Base-by-base conservation (phyloP, 805 yeast species). In the Zygosaccharomyces rouxii region DNA sequence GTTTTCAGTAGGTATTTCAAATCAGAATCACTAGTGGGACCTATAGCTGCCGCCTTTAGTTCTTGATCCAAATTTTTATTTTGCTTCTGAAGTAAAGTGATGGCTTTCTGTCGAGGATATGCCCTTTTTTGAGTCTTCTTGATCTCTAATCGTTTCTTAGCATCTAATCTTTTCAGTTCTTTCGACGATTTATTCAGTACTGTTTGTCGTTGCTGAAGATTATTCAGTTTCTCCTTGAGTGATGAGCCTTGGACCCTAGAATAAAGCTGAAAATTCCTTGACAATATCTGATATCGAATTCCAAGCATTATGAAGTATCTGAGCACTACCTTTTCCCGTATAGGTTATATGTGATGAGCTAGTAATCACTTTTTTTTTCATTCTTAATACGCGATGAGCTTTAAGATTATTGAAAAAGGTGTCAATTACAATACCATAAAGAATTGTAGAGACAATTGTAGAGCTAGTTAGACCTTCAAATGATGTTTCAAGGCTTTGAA, bases 21-120 rank as follows among this genome's bases (percentile, higher is more conserved):
- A 58, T 72, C 75, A 0, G 64, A 61, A 29, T 67, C 55, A 30
- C 67, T 64, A 2, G 64, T 57, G 0, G 75, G 74, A 0, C 76
- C 76, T 4, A 72, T 44, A 1, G 59, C 52, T 6, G 60, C 37
- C 50, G 56, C 48, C 31, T 53, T 54, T 7, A 63, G 55, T 1
- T 57, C 54, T 2, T 56, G 52, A 2, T 62, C 63, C 0, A 60
- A 29, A 3, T 53, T 43, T 3, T 48, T 41, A 37, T 61, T 51
- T 18, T 49, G 51, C 25, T 46, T 49, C 18, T 55, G 50, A 11
- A 64, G 38, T 4, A 63, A 23, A 45, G 64, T 58, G 7, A 50
- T n/a, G 2, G 67, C 66, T 44, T 59, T 59, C 28, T 57, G 62
- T 35, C 53, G 56, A 6, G 67, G 43, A 38, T 66, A 66, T 2